These are phyloP conservation scores for Pogostemon cablin DNA, from an alignment of 257 asterid species.

Conservation along the genomic window DNA sequence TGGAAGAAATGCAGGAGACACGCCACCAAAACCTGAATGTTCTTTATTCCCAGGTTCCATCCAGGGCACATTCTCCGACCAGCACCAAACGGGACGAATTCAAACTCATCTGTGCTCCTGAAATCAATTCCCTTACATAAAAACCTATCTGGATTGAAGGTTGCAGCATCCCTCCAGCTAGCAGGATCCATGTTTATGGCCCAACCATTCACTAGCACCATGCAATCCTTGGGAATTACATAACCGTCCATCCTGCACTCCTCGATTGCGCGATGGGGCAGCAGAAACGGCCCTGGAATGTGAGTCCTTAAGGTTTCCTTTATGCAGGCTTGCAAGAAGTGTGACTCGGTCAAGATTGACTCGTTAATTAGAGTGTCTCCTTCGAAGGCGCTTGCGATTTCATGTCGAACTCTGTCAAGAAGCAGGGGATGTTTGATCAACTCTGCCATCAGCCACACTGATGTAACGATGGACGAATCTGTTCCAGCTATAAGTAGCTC, in stretches of 20 bases:
- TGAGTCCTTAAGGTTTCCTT: constrained; percentile 34
- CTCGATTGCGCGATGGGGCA: constrained; percentile 35
- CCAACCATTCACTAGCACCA: constrained; percentile 37
- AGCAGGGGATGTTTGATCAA: constrained; percentile 1
- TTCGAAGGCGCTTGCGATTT: neutral
- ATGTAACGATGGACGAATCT: neutral
- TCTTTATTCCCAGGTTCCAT: constrained; percentile 12
- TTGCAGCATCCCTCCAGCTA: constrained; percentile 2
- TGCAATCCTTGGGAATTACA: constrained; percentile 30
- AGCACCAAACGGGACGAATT: constrained; percentile 28
- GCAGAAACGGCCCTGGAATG: constrained; percentile 26
- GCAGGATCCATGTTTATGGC: constrained; percentile 21
- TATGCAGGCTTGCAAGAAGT: constrained; percentile 25
- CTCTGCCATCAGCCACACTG: constrained; percentile 25
- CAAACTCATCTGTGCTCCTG: neutral
- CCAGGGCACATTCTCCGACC: constrained; percentile 39
- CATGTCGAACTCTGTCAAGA: neutral
- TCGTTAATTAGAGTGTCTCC: neutral
- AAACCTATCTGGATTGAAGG: constrained; percentile 34
- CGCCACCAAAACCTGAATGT: constrained; percentile 18
- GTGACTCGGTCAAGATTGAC: neutral
- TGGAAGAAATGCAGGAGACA: constrained; percentile 26
- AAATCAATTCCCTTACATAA: constrained; percentile 14
- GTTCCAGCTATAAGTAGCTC: constrained; percentile 9
- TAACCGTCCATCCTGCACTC: constrained; percentile 19